Base-by-base conservation (phyloP, 371 early-diverging fungal species). In the Saksenaea oblongispora region DNA sequence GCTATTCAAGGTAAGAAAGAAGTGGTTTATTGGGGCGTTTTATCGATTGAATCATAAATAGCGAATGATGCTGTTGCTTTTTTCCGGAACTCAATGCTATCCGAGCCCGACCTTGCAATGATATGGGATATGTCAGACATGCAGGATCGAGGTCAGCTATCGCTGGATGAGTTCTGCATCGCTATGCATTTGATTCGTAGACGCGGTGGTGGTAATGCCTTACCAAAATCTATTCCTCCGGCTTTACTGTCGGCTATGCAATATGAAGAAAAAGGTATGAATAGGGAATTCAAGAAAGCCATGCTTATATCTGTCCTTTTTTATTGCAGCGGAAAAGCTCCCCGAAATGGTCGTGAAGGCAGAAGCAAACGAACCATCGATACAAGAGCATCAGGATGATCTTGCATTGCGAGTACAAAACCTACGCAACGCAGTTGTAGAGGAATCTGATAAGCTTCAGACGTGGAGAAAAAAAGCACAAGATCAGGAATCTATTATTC, bases 141-240 rank as follows among this genome's bases (percentile, higher is more conserved):
- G 31, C 85, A 87, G 60, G 83, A 88, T 62, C 78, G 81, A 55
- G 95, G 93, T 27, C 83, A 85, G 59, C 85, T 95, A 59, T 90
- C 88, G 64, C 61, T 83, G 17, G 90, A 93, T 66, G 94, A 94
- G 74, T 95, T 94, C 69, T 88, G 91, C 10, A 91, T 93, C 11
- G 94, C 95, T 17, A 92, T 94, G 92, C 89, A 93, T 70, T 71
- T 95, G 15, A 87, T 93, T 34, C 84, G 88, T 70, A 71, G 83
- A 14, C 86, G 87, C 27, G 72, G 89, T 15, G 81, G 75, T 14
- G 93, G 93, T 15, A 71, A 76, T 31, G 83, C 79, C 22, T 66
- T 95, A 8, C 95, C 95, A 3, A 63, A 69, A 5, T 69, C 63
- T 4, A 68, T 95, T n/a, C 56, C 63, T 17, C 28, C 14, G 3